Evolutionary conservation across 805 yeast genomes (phyloP), one percentile per base, ranked within the genome.

Genomic region (Hanseniaspora pseudoguilliermondii): DNA sequence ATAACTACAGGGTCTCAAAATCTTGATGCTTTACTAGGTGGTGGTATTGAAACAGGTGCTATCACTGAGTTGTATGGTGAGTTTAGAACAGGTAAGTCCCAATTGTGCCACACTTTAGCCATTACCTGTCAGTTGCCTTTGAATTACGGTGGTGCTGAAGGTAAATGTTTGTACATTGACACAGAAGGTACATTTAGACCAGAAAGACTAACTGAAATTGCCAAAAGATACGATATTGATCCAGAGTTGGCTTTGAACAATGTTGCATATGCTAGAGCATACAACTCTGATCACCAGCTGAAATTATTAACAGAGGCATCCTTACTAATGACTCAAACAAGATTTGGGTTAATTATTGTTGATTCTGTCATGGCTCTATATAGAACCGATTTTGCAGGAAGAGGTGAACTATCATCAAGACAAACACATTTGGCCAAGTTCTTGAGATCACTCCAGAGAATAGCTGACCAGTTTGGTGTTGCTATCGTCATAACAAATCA

Each of bases 131-230:
- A 91, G 69, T 74, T 93, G 56, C 97, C 97, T 5, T 80, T 91
- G 51, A 97, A 90, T 66, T 84, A 86, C 84, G 97, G 97, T 42
- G 98, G 98, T 59, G 98, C 96, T 52, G 98, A 93, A 72, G 98
- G 98, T 36, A 89, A 93, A 70, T 91, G 97, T 69, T 74, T 93
- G 55, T 93, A 86, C 66, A 90, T 93, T 59, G 98, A 93, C 65
- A 91, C 97, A 0, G 98, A 91, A 67, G 96, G 97, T 20, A 93
- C 98, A 1, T 93, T 93, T 68, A 78, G 98, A 66, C 97, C 97
- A 0, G 84, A 83, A 46, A 78, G 98, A 63, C 74, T 93, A 61
- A 85, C 86, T 9, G 83, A 95, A 0, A 89, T 93, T 61, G 96
- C 96, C 2, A 83, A 83, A 66, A 75, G 98, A 62, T 93, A 85